A percentile compares a stretch with the other conserved stretches of the same genome.
Evolutionary conservation across 768 basidiomycete species (phyloP).

Genomic region (Leucocoprinus sp.): DNA sequence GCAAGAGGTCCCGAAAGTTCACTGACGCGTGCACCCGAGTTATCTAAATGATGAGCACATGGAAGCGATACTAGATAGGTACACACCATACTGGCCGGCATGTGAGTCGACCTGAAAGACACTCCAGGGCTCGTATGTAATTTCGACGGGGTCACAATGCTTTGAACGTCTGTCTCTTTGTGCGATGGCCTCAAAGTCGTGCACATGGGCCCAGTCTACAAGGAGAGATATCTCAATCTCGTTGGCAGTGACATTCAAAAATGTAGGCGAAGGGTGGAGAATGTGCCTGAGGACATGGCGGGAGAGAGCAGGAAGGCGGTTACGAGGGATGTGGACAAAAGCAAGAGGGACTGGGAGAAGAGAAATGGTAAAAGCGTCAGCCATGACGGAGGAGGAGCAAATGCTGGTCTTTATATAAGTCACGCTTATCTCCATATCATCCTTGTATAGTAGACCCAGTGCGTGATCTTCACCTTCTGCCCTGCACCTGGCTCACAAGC

Average conservation of each 20-base stretch:
- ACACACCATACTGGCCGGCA: constrained; percentile 57
- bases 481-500: too few species aligned
- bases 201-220: constrained; percentile 47
- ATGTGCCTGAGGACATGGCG: constrained; percentile 62
- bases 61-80: neutral
- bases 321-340: constrained; percentile 68
- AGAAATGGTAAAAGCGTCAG: constrained; percentile 43
- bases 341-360: constrained; percentile 65
- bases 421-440: too few species aligned
- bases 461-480: too few species aligned
- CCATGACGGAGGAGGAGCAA: neutral
- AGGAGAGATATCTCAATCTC: constrained; percentile 73
- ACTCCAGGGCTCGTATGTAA: constrained; percentile 68
- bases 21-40: constrained; percentile 63
- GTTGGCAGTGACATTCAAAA: constrained; percentile 73
- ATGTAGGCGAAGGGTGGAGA: constrained; percentile 55
- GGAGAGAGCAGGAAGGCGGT: constrained; percentile 50
- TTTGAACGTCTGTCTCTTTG: constrained; percentile 44
- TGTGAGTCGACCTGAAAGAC: constrained; percentile 80
- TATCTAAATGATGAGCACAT: constrained; percentile 32
- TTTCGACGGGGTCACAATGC: constrained; percentile 50
- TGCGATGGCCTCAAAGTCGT: constrained; percentile 56
- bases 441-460: too few species aligned
- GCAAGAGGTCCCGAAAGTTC: constrained; percentile 73
- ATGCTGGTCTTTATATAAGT: too few species aligned